These are phyloP conservation scores for Akanthomyces muscarius DNA, from an alignment of 2,329 filamentous ascomycete species.

Conservation along the genomic window DNA sequence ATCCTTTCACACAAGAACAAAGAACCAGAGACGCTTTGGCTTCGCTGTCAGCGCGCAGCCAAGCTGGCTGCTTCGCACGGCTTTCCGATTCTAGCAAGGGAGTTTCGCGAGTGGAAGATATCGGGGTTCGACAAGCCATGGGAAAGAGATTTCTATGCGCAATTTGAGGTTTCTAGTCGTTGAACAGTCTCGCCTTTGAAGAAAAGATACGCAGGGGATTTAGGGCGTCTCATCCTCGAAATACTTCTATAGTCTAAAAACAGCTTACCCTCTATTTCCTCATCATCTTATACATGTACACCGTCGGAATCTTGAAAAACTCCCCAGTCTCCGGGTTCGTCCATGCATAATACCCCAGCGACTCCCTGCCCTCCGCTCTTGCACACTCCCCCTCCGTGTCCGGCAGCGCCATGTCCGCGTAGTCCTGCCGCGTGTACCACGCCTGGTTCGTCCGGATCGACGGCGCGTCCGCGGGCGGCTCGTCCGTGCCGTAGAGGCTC, in stretches of 20 bases:
- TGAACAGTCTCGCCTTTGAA: too few relatives aligned
- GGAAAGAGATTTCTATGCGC: too few relatives aligned
- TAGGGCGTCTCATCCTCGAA: too few relatives aligned
- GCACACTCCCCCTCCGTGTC: slow-evolving; percentile 14
- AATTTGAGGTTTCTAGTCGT: too few relatives aligned
- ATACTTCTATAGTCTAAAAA: too few relatives aligned
- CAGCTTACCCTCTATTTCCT: too few relatives aligned
- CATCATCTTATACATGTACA: slow-evolving; percentile 26
- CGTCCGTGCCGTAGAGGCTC: slow-evolving; percentile 26
- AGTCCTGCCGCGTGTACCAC: slow-evolving; percentile 31
- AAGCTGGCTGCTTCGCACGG: background rate
- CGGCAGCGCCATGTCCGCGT: slow-evolving; percentile 17
- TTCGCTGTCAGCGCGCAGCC: background rate
- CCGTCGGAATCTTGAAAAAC: slow-evolving; percentile 17
- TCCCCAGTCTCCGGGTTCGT: slow-evolving; percentile 18
- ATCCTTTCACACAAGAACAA: background rate
- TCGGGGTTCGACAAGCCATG: too few relatives aligned
- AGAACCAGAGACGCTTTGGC: background rate
- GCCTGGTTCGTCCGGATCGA: slow-evolving; percentile 28
- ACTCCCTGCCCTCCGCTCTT: slow-evolving; percentile 13
- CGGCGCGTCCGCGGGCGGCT: slow-evolving; percentile 25
- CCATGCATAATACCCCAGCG: slow-evolving; percentile 15
- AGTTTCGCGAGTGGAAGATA: background rate
- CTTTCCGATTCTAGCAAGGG: background rate
- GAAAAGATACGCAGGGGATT: too few relatives aligned